These are phyloP conservation scores for Phyllostachys edulis DNA, from an alignment of 176 grass and related monocot species.

Conservation along the genomic window DNA sequence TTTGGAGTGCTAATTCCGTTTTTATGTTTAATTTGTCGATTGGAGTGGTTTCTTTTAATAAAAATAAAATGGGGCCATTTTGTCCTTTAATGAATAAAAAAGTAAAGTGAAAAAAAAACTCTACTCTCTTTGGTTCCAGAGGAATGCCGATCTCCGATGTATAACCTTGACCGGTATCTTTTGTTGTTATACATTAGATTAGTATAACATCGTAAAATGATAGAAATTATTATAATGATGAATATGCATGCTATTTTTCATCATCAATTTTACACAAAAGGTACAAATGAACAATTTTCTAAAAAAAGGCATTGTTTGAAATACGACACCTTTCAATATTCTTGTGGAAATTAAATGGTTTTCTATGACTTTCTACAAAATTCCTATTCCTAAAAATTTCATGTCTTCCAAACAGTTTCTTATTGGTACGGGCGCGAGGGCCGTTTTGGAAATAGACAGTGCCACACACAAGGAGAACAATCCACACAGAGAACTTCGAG, in stretches of 20 bases:
- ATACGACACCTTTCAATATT: no score
- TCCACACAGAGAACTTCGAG: not conserved
- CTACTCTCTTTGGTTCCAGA: not conserved
- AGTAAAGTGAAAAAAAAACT: not conserved
- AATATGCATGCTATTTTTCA: not conserved
- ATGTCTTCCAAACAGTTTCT: no score
- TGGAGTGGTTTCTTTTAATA: not conserved
- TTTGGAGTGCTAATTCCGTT: no score
- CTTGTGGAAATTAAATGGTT: no score
- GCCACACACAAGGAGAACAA: no score
- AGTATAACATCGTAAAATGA: not conserved
- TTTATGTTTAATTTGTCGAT: not conserved
- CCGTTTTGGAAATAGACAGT: no score
- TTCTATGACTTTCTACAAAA: no score
- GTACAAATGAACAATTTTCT: no score
- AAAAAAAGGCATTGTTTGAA: no score
- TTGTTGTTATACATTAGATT: not conserved
- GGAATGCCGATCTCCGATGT: not conserved
- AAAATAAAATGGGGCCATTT: not conserved
- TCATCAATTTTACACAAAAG: not conserved
- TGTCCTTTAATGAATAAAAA: not conserved
- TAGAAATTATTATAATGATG: not conserved
- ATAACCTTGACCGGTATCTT: not conserved
- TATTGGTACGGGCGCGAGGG: no score
- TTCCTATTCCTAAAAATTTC: no score